These are phyloP conservation scores for Solanum appendiculatum DNA, from an alignment of 257 asterid genomes.

Conservation along the genomic window DNA sequence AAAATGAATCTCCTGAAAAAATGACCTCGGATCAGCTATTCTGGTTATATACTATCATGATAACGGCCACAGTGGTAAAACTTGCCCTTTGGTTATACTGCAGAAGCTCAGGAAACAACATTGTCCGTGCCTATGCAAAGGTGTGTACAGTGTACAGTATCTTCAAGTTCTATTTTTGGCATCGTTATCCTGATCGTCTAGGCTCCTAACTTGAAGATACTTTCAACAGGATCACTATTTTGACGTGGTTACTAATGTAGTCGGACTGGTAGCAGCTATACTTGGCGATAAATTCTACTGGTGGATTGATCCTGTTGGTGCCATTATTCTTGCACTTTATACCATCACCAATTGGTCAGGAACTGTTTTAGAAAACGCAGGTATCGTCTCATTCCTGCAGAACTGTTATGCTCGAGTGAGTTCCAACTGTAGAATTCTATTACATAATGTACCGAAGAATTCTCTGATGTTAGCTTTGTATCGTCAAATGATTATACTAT, in stretches of 20 bases:
- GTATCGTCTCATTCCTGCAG: conserved; percentile 12
- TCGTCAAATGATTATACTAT: background rate
- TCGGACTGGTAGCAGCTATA: conserved; percentile 78
- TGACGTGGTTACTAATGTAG: conserved; percentile 83
- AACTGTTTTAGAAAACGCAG: conserved; percentile 88
- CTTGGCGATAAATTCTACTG: conserved; percentile 72
- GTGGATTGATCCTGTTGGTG: conserved; percentile 95
- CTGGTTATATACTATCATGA: conserved; percentile 79
- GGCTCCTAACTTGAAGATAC: conserved; percentile 7
- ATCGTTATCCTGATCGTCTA: background rate
- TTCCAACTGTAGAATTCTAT: too few species aligned
- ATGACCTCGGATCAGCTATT: conserved; percentile 44
- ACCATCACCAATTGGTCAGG: conserved; percentile 78
- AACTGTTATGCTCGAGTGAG: background rate
- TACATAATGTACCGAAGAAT: background rate
- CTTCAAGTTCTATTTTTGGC: background rate
- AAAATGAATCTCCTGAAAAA: conserved; percentile 41
- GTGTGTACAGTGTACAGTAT: conserved; percentile 14
- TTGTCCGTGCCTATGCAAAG: conserved; percentile 93
- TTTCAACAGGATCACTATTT: conserved; percentile 73
- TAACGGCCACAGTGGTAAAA: conserved; percentile 65
- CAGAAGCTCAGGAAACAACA: conserved; percentile 65
- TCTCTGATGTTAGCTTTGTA: background rate
- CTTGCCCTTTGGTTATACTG: conserved; percentile 86
- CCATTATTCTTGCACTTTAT: conserved; percentile 73